Percentiles rank a stretch among this genome's conserved stretches.
phyloP scores from a whole-genome alignment of 805 yeast genomes.

The Saturnispora halmiae region DNA sequence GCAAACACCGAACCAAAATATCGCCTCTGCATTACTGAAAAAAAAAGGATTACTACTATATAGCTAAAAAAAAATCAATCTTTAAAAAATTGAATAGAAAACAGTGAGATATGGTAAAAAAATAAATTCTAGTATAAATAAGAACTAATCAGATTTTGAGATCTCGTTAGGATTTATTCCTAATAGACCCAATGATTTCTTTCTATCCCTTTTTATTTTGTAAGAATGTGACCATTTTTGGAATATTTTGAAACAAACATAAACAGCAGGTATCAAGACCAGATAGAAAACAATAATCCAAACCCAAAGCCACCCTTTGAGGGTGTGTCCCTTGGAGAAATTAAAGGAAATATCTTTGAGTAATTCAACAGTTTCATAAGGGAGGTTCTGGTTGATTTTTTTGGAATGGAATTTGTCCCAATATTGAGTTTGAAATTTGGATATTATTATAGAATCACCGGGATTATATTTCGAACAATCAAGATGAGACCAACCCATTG shows the following conservation, averaged over 20 bases:
- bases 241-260: neutral
- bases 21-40: too few relatives aligned
- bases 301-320: constrained; percentile 1
- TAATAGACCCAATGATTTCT: constrained; percentile 15
- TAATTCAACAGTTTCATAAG: constrained; percentile 10
- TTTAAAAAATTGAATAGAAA: neutral
- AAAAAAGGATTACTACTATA: too few relatives aligned
- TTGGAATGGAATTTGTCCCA: constrained; percentile 18
- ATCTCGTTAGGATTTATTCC: constrained; percentile 13
- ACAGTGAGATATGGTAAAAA: neutral
- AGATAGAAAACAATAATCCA: neutral
- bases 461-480: constrained; percentile 27
- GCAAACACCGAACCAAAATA: too few relatives aligned
- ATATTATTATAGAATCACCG: constrained; percentile 52
- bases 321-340: constrained; percentile 2
- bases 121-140: neutral
- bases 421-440: constrained; percentile 27
- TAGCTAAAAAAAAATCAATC: too few relatives aligned
- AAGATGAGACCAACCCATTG: constrained; percentile 31
- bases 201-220: constrained; percentile 9
- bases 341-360: constrained; percentile 12
- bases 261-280: neutral
- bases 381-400: constrained; percentile 11
- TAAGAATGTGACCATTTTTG: neutral
- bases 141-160: constrained; percentile 13